These are phyloP conservation scores for Cyclotella baltica DNA, from an alignment of 108 stramenopile genomes.

Conservation along the genomic window DNA sequence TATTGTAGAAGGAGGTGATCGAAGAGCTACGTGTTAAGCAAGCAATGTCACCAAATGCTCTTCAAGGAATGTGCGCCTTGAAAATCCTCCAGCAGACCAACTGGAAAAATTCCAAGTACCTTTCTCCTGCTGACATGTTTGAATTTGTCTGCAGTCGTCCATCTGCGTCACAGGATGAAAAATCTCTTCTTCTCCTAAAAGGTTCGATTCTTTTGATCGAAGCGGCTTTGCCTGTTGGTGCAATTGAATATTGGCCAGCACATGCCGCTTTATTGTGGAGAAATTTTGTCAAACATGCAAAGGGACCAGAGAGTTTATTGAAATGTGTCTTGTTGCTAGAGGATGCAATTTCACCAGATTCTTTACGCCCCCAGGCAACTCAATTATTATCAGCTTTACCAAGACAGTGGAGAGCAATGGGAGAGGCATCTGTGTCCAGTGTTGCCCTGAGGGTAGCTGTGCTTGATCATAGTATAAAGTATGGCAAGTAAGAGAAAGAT, in stretches of 20 bases:
- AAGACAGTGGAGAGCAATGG: constrained; percentile 73
- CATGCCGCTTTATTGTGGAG: constrained; percentile 73
- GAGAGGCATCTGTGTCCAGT: constrained; percentile 72
- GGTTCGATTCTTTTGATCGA: constrained; percentile 83
- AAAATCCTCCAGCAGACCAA: constrained; percentile 61
- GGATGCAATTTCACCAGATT: constrained; percentile 75
- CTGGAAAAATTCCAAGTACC: constrained; percentile 57
- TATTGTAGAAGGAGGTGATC: constrained; percentile 60
- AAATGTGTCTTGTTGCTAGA: constrained; percentile 73
- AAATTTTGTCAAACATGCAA: constrained; percentile 57
- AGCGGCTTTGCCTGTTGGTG: constrained; percentile 80
- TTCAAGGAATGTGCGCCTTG: constrained; percentile 64
- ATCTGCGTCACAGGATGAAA: constrained; percentile 61
- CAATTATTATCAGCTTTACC: constrained; percentile 75
- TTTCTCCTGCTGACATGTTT: constrained; percentile 62
- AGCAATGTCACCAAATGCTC: constrained; percentile 51
- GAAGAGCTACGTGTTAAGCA: constrained; percentile 44
- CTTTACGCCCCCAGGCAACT: constrained; percentile 65
- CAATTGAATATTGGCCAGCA: constrained; percentile 70
- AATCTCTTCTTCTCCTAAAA: constrained; percentile 66
- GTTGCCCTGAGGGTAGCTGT: constrained; percentile 70
- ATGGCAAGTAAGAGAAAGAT: constrained; percentile 17
- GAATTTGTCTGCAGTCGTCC: constrained; percentile 46
- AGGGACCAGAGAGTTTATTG: constrained; percentile 73
- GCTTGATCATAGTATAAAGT: constrained; percentile 77